Percentiles rank a stretch among this genome's conserved stretches.
Evolutionary conservation across 2,329 filamentous ascomycete genomes (phyloP).

Genomic region (Aspergillus puulaauensis): DNA sequence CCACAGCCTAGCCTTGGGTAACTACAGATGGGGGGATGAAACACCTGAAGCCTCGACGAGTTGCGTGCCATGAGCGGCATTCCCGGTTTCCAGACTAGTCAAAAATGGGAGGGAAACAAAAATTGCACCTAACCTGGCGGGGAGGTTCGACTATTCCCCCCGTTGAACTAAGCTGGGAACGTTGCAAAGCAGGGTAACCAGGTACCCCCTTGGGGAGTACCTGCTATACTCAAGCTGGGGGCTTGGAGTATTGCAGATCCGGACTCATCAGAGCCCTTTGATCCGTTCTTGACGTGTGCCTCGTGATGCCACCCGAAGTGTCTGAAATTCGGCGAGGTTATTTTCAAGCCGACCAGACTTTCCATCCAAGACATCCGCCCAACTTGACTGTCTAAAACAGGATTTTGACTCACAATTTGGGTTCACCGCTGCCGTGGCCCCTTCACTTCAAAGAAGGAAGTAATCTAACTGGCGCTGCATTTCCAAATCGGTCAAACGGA

Average conservation of each 20-base stretch:
- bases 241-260: conserved; percentile 20
- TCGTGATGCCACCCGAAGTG: conserved; percentile 20
- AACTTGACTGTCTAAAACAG: conserved; percentile 18
- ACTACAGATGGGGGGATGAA: conserved; percentile 30
- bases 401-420: conserved; percentile 10
- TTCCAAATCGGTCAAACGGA: conserved; percentile 20
- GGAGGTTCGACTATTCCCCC: neutral
- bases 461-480: conserved; percentile 10
- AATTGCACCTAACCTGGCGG: neutral
- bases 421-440: conserved; percentile 22
- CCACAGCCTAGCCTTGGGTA: conserved; percentile 27
- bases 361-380: conserved; percentile 24
- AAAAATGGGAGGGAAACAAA: neutral
- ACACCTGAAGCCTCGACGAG: conserved; percentile 33
- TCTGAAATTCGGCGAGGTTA: conserved; percentile 20
- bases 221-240: conserved; percentile 16
- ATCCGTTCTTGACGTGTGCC: conserved; percentile 17
- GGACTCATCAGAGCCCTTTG: conserved; percentile 15
- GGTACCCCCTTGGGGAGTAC: conserved; percentile 12
- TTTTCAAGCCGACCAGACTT: conserved; percentile 16
- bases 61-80: conserved; percentile 18
- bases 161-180: conserved; percentile 9
- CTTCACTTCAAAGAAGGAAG: conserved; percentile 16
- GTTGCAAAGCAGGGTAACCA: conserved; percentile 14
- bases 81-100: conserved; percentile 7